These are phyloP conservation scores for Gracilaria vermiculophylla DNA, from an alignment of 23 red algal genomes.

Conservation along the genomic window DNA sequence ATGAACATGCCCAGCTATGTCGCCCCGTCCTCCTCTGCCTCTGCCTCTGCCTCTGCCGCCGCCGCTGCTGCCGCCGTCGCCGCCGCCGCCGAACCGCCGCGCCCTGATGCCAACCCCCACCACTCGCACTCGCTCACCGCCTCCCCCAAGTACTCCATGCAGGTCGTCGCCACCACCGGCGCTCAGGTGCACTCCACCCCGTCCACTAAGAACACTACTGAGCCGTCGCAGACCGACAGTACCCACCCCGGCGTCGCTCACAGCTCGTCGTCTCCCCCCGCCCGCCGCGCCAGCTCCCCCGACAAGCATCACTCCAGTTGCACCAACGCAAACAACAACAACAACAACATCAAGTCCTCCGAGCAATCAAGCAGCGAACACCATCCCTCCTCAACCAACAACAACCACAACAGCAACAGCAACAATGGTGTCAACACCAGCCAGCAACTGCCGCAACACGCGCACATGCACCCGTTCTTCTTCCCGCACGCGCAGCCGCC, in stretches of 20 bases:
- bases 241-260: neutral
- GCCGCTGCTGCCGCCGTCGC: too few species aligned
- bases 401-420: too few species aligned
- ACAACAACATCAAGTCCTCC: neutral
- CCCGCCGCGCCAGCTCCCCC: neutral
- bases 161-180: neutral
- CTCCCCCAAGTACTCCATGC: slow-evolving; percentile 8
- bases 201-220: too few species aligned
- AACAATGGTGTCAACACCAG: neutral
- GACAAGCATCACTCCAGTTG: neutral
- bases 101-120: too few species aligned
- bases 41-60: too few species aligned
- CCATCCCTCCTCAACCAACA: too few species aligned
- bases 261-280: neutral
- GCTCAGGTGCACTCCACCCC: neutral
- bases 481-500: slow-evolving; percentile 10
- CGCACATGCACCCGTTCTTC: slow-evolving; percentile 42
- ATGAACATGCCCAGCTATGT: slow-evolving; percentile 67
- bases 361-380: neutral
- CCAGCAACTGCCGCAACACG: neutral
- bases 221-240: neutral
- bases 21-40: neutral
- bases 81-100: too few species aligned
- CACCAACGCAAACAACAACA: neutral
- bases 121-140: too few species aligned